Evolutionary conservation across 106 monocot species (phyloP).

Genomic region (Dendrobium nobile): DNA sequence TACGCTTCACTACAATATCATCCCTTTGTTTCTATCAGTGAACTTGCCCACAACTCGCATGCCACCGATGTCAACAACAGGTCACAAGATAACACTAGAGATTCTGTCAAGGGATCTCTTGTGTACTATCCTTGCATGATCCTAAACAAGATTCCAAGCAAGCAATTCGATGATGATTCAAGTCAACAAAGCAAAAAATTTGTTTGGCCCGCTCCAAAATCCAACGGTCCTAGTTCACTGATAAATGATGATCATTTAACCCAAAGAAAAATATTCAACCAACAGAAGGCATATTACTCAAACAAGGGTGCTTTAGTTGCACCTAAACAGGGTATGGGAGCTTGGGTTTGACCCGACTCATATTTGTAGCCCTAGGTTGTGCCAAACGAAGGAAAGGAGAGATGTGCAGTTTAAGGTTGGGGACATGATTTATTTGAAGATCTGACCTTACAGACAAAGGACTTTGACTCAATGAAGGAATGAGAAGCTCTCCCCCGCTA

Average conservation of each 20-base stretch:
- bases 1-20: not conserved
- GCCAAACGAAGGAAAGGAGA: too few relatives aligned
- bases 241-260: not conserved
- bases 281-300: not conserved
- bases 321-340: not conserved
- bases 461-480: too few relatives aligned
- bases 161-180: not conserved
- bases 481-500: too few relatives aligned
- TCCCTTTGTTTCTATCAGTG: not conserved
- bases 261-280: not conserved
- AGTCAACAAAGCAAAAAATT: not conserved
- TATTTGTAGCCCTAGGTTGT: too few relatives aligned
- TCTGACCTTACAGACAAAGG: too few relatives aligned
- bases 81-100: not conserved
- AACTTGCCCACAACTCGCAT: not conserved
- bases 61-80: not conserved
- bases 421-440: too few relatives aligned
- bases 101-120: not conserved
- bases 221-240: not conserved
- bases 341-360: too few relatives aligned
- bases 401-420: too few relatives aligned
- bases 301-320: not conserved
- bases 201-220: not conserved
- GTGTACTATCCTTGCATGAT: not conserved
- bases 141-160: not conserved